These are phyloP conservation scores for Chalara sp. DNA, from an alignment of 2,329 filamentous ascomycete genomes.

Conservation along the genomic window DNA sequence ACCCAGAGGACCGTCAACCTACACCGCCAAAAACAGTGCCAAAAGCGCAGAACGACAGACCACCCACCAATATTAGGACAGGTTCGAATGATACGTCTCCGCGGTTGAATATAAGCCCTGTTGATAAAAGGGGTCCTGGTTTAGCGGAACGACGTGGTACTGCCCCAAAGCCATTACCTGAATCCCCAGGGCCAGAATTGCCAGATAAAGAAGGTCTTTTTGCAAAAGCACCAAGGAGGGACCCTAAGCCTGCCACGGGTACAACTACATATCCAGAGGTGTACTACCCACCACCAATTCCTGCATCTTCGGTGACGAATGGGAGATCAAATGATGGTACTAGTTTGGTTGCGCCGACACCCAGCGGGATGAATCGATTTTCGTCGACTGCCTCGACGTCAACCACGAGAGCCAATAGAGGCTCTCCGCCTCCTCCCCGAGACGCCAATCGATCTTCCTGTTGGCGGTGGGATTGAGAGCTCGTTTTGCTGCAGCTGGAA, in stretches of 20 bases:
- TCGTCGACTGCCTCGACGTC: slow-evolving; percentile 86
- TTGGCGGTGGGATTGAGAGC: slow-evolving; percentile 81
- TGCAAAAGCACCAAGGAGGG: slow-evolving; percentile 45
- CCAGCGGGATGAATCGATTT: slow-evolving; percentile 51
- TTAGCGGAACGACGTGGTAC: slow-evolving; percentile 78
- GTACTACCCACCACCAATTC: slow-evolving; percentile 53
- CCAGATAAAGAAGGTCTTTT: slow-evolving; percentile 76
- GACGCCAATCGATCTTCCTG: slow-evolving; percentile 73
- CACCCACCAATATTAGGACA: slow-evolving; percentile 13
- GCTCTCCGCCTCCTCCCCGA: slow-evolving; percentile 93
- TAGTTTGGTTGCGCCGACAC: slow-evolving; percentile 20
- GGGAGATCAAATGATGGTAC: slow-evolving; percentile 8
- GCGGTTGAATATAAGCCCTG: slow-evolving; percentile 30
- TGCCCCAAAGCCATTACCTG: slow-evolving; percentile 75
- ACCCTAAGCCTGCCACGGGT: slow-evolving; percentile 25
- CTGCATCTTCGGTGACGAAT: slow-evolving; percentile 16
- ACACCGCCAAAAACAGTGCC: slow-evolving; percentile 12
- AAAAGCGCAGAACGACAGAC: slow-evolving; percentile 12
- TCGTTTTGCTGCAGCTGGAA: slow-evolving; percentile 84
- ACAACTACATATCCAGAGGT: slow-evolving; percentile 20
- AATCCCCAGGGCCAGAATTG: slow-evolving; percentile 71
- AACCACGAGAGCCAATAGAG: slow-evolving; percentile 84
- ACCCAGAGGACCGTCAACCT: slow-evolving; percentile 25
- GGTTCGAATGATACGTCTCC: slow-evolving; percentile 27
- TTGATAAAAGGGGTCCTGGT: slow-evolving; percentile 52